These are phyloP conservation scores for Colletotrichum liaoningense DNA, from an alignment of 2,329 filamentous ascomycete genomes.

Conservation along the genomic window DNA sequence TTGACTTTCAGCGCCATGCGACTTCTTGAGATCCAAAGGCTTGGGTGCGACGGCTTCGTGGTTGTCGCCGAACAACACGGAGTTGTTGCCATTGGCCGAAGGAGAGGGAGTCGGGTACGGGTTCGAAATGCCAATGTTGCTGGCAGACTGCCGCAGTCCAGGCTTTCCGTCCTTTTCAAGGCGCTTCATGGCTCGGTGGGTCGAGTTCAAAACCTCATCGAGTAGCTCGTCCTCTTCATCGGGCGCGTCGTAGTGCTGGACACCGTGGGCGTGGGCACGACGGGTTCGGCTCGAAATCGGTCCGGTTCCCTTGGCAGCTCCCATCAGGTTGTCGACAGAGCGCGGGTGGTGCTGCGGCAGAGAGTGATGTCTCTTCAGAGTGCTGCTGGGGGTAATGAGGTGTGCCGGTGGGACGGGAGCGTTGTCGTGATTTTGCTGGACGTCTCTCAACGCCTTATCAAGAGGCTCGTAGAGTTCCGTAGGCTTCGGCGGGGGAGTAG, in stretches of 20 bases:
- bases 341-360: constrained; percentile 68
- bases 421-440: constrained; percentile 62
- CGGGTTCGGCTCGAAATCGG: constrained; percentile 85
- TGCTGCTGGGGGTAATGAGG: constrained; percentile 60
- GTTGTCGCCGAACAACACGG: constrained; percentile 77
- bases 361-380: constrained; percentile 74
- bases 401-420: constrained; percentile 65
- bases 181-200: constrained; percentile 78
- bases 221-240: constrained; percentile 97
- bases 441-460: constrained; percentile 67
- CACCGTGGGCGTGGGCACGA: constrained; percentile 81
- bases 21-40: constrained; percentile 76
- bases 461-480: constrained; percentile 68
- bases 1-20: constrained; percentile 51
- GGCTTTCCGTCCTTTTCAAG: constrained; percentile 68
- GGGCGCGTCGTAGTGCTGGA: constrained; percentile 90
- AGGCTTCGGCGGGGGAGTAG: constrained; percentile 62
- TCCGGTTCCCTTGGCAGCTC: constrained; percentile 62
- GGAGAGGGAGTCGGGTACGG: constrained; percentile 77
- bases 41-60: constrained; percentile 73
- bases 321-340: constrained; percentile 72
- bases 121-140: constrained; percentile 70
- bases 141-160: constrained; percentile 70
- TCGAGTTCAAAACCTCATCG: constrained; percentile 86
- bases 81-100: constrained; percentile 82